Conservation (phyloP, 2,329 filamentous ascomycete species). For the Fusarium tupiense region DNA sequence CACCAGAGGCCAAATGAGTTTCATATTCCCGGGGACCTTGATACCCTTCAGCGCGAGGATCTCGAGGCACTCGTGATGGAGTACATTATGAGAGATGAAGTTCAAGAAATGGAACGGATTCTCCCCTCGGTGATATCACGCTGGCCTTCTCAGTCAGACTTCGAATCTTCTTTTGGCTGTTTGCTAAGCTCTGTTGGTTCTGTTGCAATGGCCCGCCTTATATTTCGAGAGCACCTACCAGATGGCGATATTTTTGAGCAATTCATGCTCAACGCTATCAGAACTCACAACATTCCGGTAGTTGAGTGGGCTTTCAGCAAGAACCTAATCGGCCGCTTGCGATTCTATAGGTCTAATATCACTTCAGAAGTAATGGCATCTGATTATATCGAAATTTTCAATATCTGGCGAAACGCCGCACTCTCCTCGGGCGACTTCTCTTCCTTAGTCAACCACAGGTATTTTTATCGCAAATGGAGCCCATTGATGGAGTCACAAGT, state of each 20-base stretch:
- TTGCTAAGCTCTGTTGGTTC: not conserved
- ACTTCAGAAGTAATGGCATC: not conserved
- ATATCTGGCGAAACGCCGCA: not conserved
- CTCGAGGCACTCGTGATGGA: not conserved
- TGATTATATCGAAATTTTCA: not conserved
- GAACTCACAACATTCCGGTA: rapidly evolving
- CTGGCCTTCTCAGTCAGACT: rapidly evolving
- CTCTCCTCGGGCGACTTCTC: not conserved
- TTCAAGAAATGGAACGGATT: not conserved
- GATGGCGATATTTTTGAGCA: too few relatives aligned
- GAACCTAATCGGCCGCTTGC: too few relatives aligned
- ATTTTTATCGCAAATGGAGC: not conserved
- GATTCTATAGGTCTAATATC: too few relatives aligned
- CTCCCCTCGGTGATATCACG: not conserved
- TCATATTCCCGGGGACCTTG: rapidly evolving
- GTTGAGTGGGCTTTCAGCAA: not conserved
- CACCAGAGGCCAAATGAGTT: not conserved
- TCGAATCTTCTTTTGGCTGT: rapidly evolving
- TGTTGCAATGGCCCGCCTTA: not conserved
- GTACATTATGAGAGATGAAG: not conserved
- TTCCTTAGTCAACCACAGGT: rapidly evolving
- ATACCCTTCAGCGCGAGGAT: not conserved
- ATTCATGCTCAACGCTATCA: not conserved
- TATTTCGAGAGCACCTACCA: not conserved
- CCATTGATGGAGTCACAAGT: not conserved